Conservation (phyloP, 306 rosid genomes). For the Cucurbita moschata region DNA sequence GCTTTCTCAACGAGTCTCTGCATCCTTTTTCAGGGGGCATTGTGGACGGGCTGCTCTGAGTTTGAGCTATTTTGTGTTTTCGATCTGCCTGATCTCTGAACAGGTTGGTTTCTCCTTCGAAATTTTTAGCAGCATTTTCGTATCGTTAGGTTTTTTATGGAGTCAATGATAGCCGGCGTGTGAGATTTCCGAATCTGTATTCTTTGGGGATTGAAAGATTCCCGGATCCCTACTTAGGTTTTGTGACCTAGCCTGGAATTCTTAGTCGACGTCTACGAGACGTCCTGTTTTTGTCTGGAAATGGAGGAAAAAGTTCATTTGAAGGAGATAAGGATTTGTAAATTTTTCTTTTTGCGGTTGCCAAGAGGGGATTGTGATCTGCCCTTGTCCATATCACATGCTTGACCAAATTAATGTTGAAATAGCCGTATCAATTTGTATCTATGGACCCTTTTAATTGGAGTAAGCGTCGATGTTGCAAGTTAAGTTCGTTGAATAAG, state of each 20-base stretch:
- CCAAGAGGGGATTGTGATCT: neutral
- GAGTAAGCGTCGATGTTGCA: neutral
- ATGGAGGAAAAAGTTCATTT: neutral
- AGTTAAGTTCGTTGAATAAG: neutral
- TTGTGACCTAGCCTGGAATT: neutral
- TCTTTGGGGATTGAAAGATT: neutral
- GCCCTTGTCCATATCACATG: neutral
- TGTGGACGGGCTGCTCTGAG: neutral
- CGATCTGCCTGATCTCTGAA: constrained; percentile 9
- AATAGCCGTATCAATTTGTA: neutral
- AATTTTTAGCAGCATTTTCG: neutral
- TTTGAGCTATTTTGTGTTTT: constrained; percentile 13
- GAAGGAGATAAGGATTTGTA: neutral
- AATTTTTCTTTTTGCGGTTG: neutral
- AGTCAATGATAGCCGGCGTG: neutral
- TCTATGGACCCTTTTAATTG: neutral
- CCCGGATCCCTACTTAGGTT: neutral
- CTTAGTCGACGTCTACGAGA: neutral
- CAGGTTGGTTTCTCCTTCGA: constrained; percentile 20
- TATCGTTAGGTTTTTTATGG: neutral
- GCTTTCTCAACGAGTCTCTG: constrained; percentile 7
- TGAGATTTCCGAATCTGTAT: neutral
- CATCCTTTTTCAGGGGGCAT: neutral
- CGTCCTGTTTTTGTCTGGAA: neutral
- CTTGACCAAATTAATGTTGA: neutral